A percentile compares a stretch with the other conserved stretches of the same genome.
Conservation (phyloP, 306 rosid species). For the Hylodesmum podocarpum region DNA sequence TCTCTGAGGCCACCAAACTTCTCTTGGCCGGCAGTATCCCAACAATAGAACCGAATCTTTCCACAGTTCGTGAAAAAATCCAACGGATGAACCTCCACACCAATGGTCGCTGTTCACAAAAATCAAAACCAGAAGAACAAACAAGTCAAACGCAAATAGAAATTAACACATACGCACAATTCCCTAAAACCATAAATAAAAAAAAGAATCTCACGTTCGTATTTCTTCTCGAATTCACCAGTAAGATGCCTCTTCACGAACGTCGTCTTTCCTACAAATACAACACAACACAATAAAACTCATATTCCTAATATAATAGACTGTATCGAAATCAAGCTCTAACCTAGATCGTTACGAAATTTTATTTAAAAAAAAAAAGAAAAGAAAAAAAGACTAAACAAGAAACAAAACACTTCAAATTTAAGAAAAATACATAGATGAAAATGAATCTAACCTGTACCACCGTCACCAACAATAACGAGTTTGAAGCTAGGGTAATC, state of each 20-base stretch:
- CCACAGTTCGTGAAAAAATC: slow-evolving; percentile 84
- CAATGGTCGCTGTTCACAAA: slow-evolving; percentile 56
- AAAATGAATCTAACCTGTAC: slow-evolving; percentile 53
- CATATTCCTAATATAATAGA: too few species aligned
- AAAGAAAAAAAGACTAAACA: too few species aligned
- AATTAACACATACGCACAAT: background rate
- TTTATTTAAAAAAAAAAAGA: background rate
- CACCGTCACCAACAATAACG: slow-evolving; percentile 85
- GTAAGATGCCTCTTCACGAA: slow-evolving; percentile 82
- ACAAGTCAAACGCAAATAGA: background rate
- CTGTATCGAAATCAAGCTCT: background rate
- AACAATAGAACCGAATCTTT: slow-evolving; percentile 72
- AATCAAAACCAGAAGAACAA: background rate
- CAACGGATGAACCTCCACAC: slow-evolving; percentile 80
- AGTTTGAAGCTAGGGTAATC: slow-evolving; percentile 87
- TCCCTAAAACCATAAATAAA: background rate
- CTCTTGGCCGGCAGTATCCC: slow-evolving; percentile 88
- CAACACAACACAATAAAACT: background rate
- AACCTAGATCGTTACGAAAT: background rate
- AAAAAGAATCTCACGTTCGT: slow-evolving; percentile 56
- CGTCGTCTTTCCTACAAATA: slow-evolving; percentile 68
- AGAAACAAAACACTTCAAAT: too few species aligned
- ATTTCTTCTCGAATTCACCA: slow-evolving; percentile 77
- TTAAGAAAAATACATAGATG: background rate
- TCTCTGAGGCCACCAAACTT: slow-evolving; percentile 81